These are phyloP conservation scores for Camillea tinctor DNA, from an alignment of 2,329 filamentous ascomycete species.

Conservation along the genomic window DNA sequence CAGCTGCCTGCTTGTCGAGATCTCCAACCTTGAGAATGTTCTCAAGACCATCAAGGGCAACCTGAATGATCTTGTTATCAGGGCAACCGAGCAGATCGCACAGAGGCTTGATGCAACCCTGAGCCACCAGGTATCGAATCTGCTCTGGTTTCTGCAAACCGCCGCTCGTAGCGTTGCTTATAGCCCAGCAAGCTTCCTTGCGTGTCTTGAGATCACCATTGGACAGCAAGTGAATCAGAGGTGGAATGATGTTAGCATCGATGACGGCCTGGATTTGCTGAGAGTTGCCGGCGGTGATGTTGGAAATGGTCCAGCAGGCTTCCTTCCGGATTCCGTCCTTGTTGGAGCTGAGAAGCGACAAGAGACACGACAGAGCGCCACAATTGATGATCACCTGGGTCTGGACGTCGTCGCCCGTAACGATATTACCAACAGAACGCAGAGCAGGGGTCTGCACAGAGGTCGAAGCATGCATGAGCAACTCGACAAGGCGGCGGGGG, in stretches of 20 bases:
- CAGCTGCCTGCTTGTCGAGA: conserved; percentile 90
- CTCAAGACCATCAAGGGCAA: conserved; percentile 94
- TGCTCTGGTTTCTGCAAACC: conserved; percentile 98
- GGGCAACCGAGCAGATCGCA: conserved; percentile 94
- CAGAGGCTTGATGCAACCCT: conserved; percentile 95
- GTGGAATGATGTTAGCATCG: conserved; percentile 94
- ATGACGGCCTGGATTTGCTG: conserved; percentile 96
- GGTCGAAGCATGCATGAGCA: conserved; percentile 96
- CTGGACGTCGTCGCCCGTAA: conserved; percentile 97
- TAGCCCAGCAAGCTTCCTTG: conserved; percentile 99
- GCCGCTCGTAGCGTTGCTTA: conserved; percentile 96
- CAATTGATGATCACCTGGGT: conserved; percentile 99
- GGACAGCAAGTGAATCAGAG: conserved; percentile 90
- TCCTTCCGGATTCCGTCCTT: conserved; percentile 99
- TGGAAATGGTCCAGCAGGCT: conserved; percentile 99
- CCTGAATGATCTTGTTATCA: conserved; percentile 99
- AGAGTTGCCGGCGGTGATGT: conserved; percentile 97
- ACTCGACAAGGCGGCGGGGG: conserved; percentile 90
- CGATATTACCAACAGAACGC: conserved; percentile 96
- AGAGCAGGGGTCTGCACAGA: conserved; percentile 97
- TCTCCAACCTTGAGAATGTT: conserved; percentile 99
- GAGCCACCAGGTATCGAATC: conserved; percentile 89
- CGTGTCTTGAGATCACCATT: conserved; percentile 99
- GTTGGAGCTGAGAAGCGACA: conserved; percentile 90
- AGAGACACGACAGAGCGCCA: conserved; percentile 84